Evolutionary conservation across 2,329 filamentous ascomycete genomes (phyloP).

Genomic region (Rhinocladiella mackenziei): DNA sequence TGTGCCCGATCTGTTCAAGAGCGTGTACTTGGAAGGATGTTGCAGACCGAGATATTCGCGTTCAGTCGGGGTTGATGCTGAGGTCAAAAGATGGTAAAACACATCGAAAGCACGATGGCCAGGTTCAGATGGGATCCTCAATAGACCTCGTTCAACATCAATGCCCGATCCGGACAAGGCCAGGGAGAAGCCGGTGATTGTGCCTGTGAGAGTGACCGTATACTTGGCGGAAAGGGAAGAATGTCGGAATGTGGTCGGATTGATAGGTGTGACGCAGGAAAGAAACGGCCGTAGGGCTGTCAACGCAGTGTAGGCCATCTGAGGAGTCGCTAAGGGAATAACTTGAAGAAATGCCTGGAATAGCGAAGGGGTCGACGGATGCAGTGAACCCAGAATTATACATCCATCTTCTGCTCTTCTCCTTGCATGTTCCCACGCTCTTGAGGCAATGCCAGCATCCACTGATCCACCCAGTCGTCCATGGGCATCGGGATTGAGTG

Average conservation of each 20-base stretch:
- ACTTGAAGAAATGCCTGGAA: conserved; percentile 75
- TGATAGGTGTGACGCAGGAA: conserved; percentile 79
- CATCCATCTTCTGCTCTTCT: conserved; percentile 93
- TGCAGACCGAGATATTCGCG: conserved; percentile 82
- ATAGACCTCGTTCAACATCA: conserved; percentile 73
- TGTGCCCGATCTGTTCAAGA: conserved; percentile 78
- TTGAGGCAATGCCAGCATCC: conserved; percentile 69
- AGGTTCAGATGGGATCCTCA: conserved; percentile 71
- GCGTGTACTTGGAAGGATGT: conserved; percentile 67
- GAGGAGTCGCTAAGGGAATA: conserved; percentile 74
- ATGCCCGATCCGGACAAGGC: conserved; percentile 83
- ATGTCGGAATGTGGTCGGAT: conserved; percentile 77
- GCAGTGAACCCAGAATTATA: conserved; percentile 81
- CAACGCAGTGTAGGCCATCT: conserved; percentile 70
- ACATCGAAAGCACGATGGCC: conserved; percentile 94
- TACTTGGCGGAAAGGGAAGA: conserved; percentile 76
- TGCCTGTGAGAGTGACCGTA: conserved; percentile 75
- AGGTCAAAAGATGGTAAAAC: conserved; percentile 93
- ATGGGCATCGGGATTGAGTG: conserved; percentile 64
- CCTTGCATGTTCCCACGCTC: conserved; percentile 94
- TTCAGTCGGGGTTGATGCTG: conserved; percentile 83
- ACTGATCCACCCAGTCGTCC: conserved; percentile 71
- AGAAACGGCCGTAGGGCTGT: conserved; percentile 82
- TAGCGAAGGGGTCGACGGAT: conserved; percentile 81
- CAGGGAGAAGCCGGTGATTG: conserved; percentile 68